Conservation (phyloP, 2,329 filamentous ascomycete species). For the Beauveria sp. region DNA sequence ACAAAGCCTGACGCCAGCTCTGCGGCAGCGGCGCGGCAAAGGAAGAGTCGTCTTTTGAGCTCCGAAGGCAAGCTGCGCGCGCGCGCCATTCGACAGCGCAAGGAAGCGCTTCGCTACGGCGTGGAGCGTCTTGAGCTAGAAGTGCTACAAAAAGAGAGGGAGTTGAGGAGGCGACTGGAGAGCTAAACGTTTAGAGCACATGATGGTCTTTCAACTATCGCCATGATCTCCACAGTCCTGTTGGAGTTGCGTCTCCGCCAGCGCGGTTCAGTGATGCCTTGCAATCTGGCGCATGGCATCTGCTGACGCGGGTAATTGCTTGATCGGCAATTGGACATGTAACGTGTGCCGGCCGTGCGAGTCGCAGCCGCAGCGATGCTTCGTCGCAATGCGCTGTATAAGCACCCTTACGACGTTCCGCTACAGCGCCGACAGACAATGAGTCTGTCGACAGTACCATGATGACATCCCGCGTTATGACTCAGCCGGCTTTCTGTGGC, state of each 20-base stretch:
- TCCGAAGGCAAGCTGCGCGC: slow-evolving; percentile 43
- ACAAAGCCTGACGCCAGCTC: slow-evolving; percentile 20
- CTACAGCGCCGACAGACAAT: not conserved
- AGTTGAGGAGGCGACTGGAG: slow-evolving; percentile 45
- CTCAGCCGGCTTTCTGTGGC: not conserved
- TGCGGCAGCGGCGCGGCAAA: slow-evolving; percentile 12
- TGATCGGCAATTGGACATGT: not conserved
- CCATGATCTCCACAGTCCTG: not conserved
- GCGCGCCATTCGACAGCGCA: slow-evolving; percentile 65
- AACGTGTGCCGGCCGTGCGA: too few relatives aligned
- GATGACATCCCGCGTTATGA: too few relatives aligned
- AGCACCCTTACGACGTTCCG: too few relatives aligned
- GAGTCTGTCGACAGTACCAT: not conserved
- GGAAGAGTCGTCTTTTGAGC: slow-evolving; percentile 37
- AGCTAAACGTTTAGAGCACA: slow-evolving; percentile 14
- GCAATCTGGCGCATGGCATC: too few relatives aligned
- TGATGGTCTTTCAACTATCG: not conserved
- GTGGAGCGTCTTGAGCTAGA: slow-evolving; percentile 81
- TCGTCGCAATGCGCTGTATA: not conserved
- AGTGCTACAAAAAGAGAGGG: slow-evolving; percentile 65
- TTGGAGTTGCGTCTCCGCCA: too few relatives aligned
- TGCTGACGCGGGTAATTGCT: too few relatives aligned
- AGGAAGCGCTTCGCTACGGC: slow-evolving; percentile 77
- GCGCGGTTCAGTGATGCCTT: too few relatives aligned
- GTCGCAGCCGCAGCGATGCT: not conserved